Evolutionary conservation across 768 basidiomycete genomes (phyloP).

Genomic region (Hydnomerulius pinastri): DNA sequence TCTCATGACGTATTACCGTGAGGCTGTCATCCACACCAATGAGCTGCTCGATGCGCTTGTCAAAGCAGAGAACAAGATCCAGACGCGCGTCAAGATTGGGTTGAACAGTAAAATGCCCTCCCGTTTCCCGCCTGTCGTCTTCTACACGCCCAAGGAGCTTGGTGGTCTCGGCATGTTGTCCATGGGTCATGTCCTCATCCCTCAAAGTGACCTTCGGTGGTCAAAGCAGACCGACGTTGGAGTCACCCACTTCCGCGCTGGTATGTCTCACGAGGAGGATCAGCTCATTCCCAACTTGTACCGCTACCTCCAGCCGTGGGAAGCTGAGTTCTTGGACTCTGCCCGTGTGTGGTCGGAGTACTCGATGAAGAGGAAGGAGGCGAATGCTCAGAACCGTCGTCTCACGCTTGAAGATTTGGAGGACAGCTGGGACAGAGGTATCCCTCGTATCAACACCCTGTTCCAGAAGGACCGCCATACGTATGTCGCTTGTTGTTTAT

Average conservation of each 20-base stretch:
- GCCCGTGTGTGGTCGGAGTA: conserved; percentile 99
- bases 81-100: conserved; percentile 99
- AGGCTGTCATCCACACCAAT: conserved; percentile 96
- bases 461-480: conserved; percentile 99
- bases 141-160: conserved; percentile 97
- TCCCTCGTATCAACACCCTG: conserved; percentile 96
- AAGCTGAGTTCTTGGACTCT: conserved; percentile 96
- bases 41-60: conserved; percentile 95
- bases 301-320: conserved; percentile 96
- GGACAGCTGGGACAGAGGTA: conserved; percentile 98
- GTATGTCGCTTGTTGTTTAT: conserved; percentile 37
- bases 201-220: conserved; percentile 97
- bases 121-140: conserved; percentile 95
- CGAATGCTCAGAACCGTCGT: conserved; percentile 97
- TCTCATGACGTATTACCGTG: conserved; percentile 97
- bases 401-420: conserved; percentile 97
- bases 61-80: conserved; percentile 99
- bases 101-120: conserved; percentile 99
- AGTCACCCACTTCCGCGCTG: conserved; percentile 98
- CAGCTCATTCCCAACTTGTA: conserved; percentile 97
- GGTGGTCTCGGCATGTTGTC: conserved; percentile 99
- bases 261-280: conserved; percentile 95
- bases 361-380: conserved; percentile 99
- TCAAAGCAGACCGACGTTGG: conserved; percentile 98
- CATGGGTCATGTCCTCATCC: conserved; percentile 99